A percentile compares a stretch with the other conserved stretches of the same genome.
These are phyloP conservation scores for Populus nigra DNA, from an alignment of 345 rosid genomes.

Conservation along the genomic window DNA sequence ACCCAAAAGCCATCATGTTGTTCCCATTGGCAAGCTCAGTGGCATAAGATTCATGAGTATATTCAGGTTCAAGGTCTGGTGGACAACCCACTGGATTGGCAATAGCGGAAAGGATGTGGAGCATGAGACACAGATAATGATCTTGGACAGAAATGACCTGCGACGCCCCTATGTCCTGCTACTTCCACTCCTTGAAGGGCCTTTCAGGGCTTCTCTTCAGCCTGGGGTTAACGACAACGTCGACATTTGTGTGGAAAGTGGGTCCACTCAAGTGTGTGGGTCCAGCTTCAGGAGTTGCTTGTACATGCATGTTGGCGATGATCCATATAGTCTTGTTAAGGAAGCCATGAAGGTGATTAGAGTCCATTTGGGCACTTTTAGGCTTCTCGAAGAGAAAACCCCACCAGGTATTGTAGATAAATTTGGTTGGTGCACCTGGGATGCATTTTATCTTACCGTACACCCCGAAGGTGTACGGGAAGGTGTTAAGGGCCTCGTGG, in stretches of 20 bases:
- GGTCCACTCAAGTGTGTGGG: slow-evolving; percentile 54
- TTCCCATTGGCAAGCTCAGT: slow-evolving; percentile 27
- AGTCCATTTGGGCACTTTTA: slow-evolving; percentile 60
- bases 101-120: slow-evolving; percentile 67
- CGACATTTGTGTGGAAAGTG: slow-evolving; percentile 74
- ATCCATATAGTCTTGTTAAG: slow-evolving; percentile 60
- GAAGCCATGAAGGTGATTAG: slow-evolving; percentile 62
- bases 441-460: slow-evolving; percentile 77
- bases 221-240: slow-evolving; percentile 55
- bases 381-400: slow-evolving; percentile 63
- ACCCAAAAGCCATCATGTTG: slow-evolving; percentile 18
- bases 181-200: slow-evolving; percentile 64
- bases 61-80: slow-evolving; percentile 94
- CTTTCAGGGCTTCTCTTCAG: slow-evolving; percentile 62
- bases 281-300: slow-evolving; percentile 41
- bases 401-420: slow-evolving; percentile 78
- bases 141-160: slow-evolving; percentile 49
- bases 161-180: slow-evolving; percentile 69
- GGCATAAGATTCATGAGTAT: slow-evolving; percentile 60
- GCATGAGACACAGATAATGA: slow-evolving; percentile 66
- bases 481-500: slow-evolving; percentile 64
- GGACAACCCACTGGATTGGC: slow-evolving; percentile 92
- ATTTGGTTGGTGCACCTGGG: slow-evolving; percentile 98
- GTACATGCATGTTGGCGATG: slow-evolving; percentile 57
- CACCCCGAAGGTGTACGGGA: slow-evolving; percentile 69